These are phyloP conservation scores for Phalaenopsis aphrodite DNA, from an alignment of 106 monocot species.

Conservation along the genomic window DNA sequence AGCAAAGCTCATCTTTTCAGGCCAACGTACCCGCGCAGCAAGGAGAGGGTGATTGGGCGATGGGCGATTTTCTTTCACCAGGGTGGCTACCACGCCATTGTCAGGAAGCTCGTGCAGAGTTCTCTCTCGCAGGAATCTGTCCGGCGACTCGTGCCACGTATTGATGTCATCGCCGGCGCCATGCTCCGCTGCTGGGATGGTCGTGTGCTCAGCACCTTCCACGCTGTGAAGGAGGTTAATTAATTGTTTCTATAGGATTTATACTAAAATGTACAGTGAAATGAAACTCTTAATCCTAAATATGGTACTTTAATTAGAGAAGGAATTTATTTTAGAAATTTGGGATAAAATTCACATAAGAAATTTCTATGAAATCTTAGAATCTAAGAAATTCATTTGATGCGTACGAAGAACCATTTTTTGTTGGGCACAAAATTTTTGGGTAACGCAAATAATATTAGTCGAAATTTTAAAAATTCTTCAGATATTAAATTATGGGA, in stretches of 20 bases:
- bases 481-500: too few relatives aligned
- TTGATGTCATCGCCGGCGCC: conserved; percentile 32
- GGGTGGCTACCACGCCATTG: conserved; percentile 51
- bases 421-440: too few relatives aligned
- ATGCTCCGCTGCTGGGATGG: conserved; percentile 32
- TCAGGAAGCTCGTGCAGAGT: conserved; percentile 43
- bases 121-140: conserved; percentile 42
- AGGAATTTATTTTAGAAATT: too few relatives aligned
- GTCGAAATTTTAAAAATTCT: too few relatives aligned
- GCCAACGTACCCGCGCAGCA: conserved; percentile 73
- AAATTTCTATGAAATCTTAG: too few relatives aligned
- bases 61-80: conserved; percentile 79
- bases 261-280: too few relatives aligned
- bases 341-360: too few relatives aligned
- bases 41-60: conserved; percentile 70
- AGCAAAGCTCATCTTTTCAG: conserved; percentile 51
- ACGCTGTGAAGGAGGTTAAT: conserved; percentile 62
- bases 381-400: too few relatives aligned
- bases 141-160: conserved; percentile 29
- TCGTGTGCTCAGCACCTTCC: conserved; percentile 32
- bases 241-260: neutral
- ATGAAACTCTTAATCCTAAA: too few relatives aligned
- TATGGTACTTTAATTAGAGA: too few relatives aligned
- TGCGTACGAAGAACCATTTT: too few relatives aligned
- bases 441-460: too few relatives aligned